Base-by-base conservation (phyloP, 768 basidiomycete species). In the Exsudoporus frostii region DNA sequence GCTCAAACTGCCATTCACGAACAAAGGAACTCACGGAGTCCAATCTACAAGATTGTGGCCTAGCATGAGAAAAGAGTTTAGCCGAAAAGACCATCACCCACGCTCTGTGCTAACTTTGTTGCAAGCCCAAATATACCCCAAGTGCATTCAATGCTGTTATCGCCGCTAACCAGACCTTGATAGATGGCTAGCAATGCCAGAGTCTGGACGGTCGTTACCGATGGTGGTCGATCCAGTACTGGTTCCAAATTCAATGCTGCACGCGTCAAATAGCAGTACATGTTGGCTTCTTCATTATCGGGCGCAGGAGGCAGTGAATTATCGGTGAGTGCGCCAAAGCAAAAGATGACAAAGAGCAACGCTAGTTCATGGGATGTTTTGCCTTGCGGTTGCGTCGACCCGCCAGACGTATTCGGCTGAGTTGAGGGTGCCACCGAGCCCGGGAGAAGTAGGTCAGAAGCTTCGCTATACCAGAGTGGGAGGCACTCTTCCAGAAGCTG, bases 101-200 rank as follows among this genome's bases (percentile, higher is more conserved):
- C 85, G 63, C 83, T 86, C 67, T 88, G 85, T 13, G 85, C 79
- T 42, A 85, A 64, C 59, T 86, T 86, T 8, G 81, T 80, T 25
- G 84, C 79, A 43, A 88, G 62, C 10, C 85, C 85, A 67, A 86
- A 81, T 25, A 82, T 70, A 7, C 79, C 76, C 85, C 86, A 87
- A 8, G 84, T 85, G 38, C 75, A 77, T 65, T 87, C 84, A 38
- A 84, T 85, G 49, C 85, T 86, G 46, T 86, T 81, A 58, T 89
- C 86, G 27, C 80, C 80, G 6, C 81, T 81, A 56, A 78, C 78
- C 36, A 89, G 60, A 1, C 86, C 87, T 64, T 88, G 80, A 55
- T 84, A 88, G 45, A 90, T 87, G 1, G 78, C 85, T 75, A 90
- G 81, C 50, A 88, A 63, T 13, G 81, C 77, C 40, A 90, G 62